Conservation (phyloP, 2,329 filamentous ascomycete species). For the Sclerotinia sclerotiorum region DNA sequence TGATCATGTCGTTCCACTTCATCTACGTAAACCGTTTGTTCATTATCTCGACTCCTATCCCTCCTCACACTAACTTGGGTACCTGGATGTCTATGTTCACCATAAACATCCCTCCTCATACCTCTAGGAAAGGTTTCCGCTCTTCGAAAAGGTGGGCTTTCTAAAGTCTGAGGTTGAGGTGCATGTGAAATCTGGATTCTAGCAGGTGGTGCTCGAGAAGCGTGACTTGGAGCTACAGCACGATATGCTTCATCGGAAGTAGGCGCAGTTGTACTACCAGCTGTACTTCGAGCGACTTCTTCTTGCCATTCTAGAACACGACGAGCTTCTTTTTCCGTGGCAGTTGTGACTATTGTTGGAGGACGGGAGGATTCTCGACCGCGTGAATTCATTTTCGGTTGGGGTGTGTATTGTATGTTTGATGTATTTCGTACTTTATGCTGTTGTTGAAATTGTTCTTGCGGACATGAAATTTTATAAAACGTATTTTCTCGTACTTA, state of each 20-base stretch:
- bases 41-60: slow-evolving; percentile 14
- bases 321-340: slow-evolving; percentile 37
- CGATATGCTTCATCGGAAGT: slow-evolving; percentile 13
- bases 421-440: background rate
- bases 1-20: slow-evolving; percentile 27
- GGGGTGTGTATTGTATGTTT: background rate
- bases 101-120: slow-evolving; percentile 10
- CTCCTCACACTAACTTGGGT: slow-evolving; percentile 13
- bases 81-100: background rate
- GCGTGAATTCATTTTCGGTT: slow-evolving; percentile 6
- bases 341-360: slow-evolving; percentile 33
- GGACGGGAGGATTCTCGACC: slow-evolving; percentile 15
- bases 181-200: slow-evolving; percentile 3
- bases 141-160: slow-evolving; percentile 21
- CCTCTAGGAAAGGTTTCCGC: slow-evolving; percentile 23
- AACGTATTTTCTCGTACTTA: background rate
- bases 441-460: background rate
- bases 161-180: background rate
- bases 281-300: slow-evolving; percentile 41
- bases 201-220: slow-evolving; percentile 8
- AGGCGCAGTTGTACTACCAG: slow-evolving; percentile 16
- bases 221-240: slow-evolving; percentile 18
- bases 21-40: slow-evolving; percentile 21
- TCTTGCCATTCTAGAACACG: slow-evolving; percentile 48
- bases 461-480: background rate